Evolutionary conservation across 495 filamentous ascomycete species (phyloP).

Genomic region (Podospora australis): DNA sequence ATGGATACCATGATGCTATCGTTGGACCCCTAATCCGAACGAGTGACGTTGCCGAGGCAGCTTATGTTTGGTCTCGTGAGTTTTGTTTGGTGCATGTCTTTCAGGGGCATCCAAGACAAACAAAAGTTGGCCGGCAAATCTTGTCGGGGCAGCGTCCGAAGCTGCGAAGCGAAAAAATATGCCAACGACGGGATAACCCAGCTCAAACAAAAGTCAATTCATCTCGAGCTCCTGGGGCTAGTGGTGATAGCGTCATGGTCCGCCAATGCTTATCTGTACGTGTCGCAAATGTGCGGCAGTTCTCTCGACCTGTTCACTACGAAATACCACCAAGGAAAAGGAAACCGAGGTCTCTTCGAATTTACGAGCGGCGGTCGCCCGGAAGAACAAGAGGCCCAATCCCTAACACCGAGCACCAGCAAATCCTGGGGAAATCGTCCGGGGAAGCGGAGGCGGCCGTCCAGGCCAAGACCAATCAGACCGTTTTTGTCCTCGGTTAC

Average conservation of each 20-base stretch:
- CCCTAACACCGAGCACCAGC: background rate
- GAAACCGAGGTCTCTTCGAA: background rate
- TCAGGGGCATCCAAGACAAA: background rate
- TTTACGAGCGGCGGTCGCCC: background rate
- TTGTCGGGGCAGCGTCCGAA: background rate
- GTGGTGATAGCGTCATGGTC: background rate
- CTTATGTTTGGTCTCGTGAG: background rate
- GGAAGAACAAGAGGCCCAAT: background rate
- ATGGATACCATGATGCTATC: too few species aligned
- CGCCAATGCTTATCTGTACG: conserved; percentile 5
- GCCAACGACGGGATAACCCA: background rate
- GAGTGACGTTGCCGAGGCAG: background rate
- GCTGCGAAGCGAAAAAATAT: background rate
- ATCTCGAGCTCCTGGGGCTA: too few species aligned
- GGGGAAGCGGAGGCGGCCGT: conserved; percentile 16
- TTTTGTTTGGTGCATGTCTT: background rate
- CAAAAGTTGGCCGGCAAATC: background rate
- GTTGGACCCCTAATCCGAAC: too few species aligned
- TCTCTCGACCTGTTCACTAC: too few species aligned
- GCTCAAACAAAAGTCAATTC: background rate
- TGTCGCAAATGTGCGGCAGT: background rate
- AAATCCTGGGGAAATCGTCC: conserved; percentile 7
- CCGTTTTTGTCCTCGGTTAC: conserved; percentile 11
- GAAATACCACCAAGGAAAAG: background rate
- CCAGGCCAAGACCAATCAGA: background rate